These are phyloP conservation scores for Botryotinia narcissicola DNA, from an alignment of 2,329 filamentous ascomycete species.

Conservation along the genomic window DNA sequence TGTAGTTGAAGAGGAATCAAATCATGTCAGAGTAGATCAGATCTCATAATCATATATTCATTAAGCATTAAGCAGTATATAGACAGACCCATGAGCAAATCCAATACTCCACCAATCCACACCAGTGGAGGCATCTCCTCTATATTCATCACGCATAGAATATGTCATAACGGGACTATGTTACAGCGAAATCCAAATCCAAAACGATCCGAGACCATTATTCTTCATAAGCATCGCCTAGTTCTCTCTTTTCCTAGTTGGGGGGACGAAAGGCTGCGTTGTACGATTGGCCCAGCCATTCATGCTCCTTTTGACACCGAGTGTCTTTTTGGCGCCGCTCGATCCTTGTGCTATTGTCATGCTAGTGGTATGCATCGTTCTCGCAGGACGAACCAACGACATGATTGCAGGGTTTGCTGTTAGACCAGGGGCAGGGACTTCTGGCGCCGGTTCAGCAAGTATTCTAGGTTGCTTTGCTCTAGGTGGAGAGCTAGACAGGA, in stretches of 20 bases:
- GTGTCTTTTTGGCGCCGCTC: slow-evolving; percentile 42
- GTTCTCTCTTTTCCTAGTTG: slow-evolving; percentile 28
- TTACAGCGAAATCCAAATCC: slow-evolving; percentile 4
- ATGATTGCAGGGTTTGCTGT: slow-evolving; percentile 28
- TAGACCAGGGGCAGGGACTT: slow-evolving; percentile 19
- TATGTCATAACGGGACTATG: not conserved
- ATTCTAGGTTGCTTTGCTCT: slow-evolving; percentile 21
- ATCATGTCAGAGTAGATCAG: not conserved
- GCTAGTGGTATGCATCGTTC: slow-evolving; percentile 32
- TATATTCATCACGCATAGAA: not conserved
- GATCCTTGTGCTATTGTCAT: slow-evolving; percentile 26
- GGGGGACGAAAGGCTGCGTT: slow-evolving; percentile 33
- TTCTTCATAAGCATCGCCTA: slow-evolving; percentile 8
- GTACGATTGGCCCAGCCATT: slow-evolving; percentile 45
- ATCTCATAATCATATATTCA: slow-evolving; percentile 1
- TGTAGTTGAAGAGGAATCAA: not conserved
- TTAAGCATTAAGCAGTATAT: not conserved
- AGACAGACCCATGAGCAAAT: not conserved
- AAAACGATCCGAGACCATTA: not conserved
- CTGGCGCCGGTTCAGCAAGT: slow-evolving; percentile 19
- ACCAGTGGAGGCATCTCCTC: not conserved
- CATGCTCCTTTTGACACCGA: slow-evolving; percentile 49
- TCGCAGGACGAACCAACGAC: slow-evolving; percentile 31
- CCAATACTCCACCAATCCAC: not conserved
- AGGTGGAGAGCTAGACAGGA: slow-evolving; percentile 38